Evolutionary conservation across 305 asterid species (phyloP), one percentile per base, ranked within the genome.

Genomic region (Fraxinus velutina): DNA sequence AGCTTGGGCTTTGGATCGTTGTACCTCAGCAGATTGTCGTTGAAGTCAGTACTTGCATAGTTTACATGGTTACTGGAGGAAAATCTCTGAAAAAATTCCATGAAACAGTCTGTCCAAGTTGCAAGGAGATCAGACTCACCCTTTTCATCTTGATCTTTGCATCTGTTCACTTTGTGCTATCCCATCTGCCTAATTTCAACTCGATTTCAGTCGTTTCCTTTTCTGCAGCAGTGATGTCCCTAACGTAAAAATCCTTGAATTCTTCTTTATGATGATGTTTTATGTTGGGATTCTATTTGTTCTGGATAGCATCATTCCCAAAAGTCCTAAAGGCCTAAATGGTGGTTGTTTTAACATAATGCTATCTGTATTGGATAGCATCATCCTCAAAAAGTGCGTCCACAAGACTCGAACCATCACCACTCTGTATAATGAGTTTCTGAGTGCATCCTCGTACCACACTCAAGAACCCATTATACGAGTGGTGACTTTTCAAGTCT

Each of bases 61-160:
- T 92, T 6, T 93, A 92, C 89, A 85, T 93, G 94, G 96, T 93
- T 7, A 93, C 97, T 0, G 97, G 98, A 0, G 97, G 98, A 2
- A 87, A 87, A 60, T 93, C 96, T 0, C 60, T 93, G 55, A 81
- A 88, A 84, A 92, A 93, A 47, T 81, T 90, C 83, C 89, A 88
- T 9, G 86, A 89, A 8, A 76, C 68, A 0, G 71, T 89, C 2
- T 78, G 87, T 33, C 90, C 91, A 0, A 27, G 80, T 2, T 33
- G 83, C 82, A 29, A 77, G 0, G 82, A 80, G 0, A 84, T 92
- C 81, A 85, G 37, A 60, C 91, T 89, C 81, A 88, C 95, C 8
- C 55, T 15, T 19, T 89, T 84, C 88, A 90, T 89, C 82, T 27
- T 86, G 37, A 86, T 89, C 1, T 91, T 91, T 64, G 87, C 89